Evolutionary conservation across 202 grass and related monocot genomes (phyloP), one percentile per base, ranked within the genome.

Genomic region (Schoenoplectus tabernaemontani): DNA sequence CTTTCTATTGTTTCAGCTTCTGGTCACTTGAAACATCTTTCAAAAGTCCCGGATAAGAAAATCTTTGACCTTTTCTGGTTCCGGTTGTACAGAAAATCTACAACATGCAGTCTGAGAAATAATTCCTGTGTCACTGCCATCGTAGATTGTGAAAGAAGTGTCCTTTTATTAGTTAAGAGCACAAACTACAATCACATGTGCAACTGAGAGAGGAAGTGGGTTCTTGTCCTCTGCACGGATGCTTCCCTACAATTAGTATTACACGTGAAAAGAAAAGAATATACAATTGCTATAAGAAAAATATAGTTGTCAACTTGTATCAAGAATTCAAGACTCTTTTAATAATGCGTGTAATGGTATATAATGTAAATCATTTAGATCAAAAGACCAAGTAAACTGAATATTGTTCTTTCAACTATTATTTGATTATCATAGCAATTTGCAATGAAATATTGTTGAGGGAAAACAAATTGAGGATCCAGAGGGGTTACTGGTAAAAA

Each of bases 101-200:
- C 34, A 33, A 80, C 59, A 41, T 80, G 77, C 58, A 80, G 77
- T 64, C 67, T 73, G 32, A 58, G n/a, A 59, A 82, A 83, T 63
- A 60, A 76, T 83, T 83, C 39, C 47, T 48, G 9, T n/a, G n/a
- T n/a, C n/a, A n/a, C n/a, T 72, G 47, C 22, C 22, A 63, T 80
- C 34, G 77, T 65, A 50, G 57, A 80, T 37, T 60, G 80, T 16
- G 77, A 73, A 42, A 71, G 77, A 26, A 30, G 47, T 47, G 58
- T 64, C 37, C 81, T 83, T 74, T 48, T 43, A 56, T 69, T 82
- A 71, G 48, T 32, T 42, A 47, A 83, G 48, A 60, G 32, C 15
- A 72, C 76, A 74, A 60, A 83, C 20, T 61, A 83, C 63, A 72
- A 63, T 22, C 20, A 62, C 85, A 81, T 81, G 86, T 60, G 37